Percentiles rank a stretch among this genome's conserved stretches.
phyloP scores from a whole-genome alignment of 352 stramenopile species.

The Phytopythium aichiense region DNA sequence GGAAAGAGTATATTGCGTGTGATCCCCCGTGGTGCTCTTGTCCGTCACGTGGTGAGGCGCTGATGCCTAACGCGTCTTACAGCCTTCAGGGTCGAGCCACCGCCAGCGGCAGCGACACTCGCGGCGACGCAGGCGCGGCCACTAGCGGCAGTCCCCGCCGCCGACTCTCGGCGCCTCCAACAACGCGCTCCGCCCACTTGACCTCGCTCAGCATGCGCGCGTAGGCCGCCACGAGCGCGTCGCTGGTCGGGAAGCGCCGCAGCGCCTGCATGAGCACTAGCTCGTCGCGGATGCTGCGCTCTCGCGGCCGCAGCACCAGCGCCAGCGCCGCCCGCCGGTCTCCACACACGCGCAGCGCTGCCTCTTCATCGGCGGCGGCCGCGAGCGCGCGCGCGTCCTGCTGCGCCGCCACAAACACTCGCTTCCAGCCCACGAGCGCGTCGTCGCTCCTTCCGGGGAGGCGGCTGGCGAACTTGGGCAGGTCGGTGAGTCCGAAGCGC shows the following conservation, averaged over 20 bases:
- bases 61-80: background rate
- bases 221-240: slow-evolving; percentile 44
- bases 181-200: background rate
- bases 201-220: slow-evolving; percentile 37
- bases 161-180: background rate
- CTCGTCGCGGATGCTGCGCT: slow-evolving; percentile 45
- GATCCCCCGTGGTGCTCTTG: background rate
- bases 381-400: slow-evolving; percentile 26
- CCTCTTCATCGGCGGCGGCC: slow-evolving; percentile 19
- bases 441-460: background rate
- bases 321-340: slow-evolving; percentile 11
- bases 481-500: slow-evolving; percentile 32
- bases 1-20: slow-evolving; percentile 9
- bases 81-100: background rate
- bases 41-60: background rate
- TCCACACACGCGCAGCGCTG: slow-evolving; percentile 34
- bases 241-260: slow-evolving; percentile 39
- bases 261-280: slow-evolving; percentile 63
- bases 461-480: slow-evolving; percentile 16
- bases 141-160: background rate
- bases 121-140: background rate
- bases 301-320: slow-evolving; percentile 21
- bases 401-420: slow-evolving; percentile 40
- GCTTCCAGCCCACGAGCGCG: slow-evolving; percentile 28
- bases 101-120: background rate